These are phyloP conservation scores for Podila clonocystis DNA, from an alignment of 192 early-diverging fungal species.

Conservation along the genomic window DNA sequence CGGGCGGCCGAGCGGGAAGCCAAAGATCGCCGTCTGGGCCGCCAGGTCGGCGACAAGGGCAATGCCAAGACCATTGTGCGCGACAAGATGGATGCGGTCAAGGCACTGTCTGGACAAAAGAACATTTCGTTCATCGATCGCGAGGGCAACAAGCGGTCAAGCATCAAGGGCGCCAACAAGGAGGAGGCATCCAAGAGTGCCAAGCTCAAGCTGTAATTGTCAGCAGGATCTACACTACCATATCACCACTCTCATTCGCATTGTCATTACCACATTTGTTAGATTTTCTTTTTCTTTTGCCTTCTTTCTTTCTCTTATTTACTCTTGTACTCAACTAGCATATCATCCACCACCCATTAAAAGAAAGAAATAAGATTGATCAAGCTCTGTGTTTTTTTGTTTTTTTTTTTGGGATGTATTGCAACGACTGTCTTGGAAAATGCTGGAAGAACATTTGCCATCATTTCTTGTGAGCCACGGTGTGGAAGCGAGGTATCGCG, in stretches of 20 bases:
- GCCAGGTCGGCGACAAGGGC: constrained; percentile 49
- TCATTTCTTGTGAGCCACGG: too few species aligned
- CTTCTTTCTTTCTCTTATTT: not conserved
- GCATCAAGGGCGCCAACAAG: constrained; percentile 27
- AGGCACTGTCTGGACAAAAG: constrained; percentile 42
- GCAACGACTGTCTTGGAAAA: too few species aligned
- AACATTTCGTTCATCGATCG: constrained; percentile 52
- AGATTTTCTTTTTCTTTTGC: too few species aligned
- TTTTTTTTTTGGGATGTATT: too few species aligned
- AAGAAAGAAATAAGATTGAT: not conserved
- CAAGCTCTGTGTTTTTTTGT: too few species aligned
- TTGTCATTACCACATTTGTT: too few species aligned
- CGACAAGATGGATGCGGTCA: constrained; percentile 53
- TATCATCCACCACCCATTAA: not conserved
- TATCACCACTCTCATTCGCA: not conserved
- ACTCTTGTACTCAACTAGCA: not conserved
- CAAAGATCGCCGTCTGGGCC: constrained; percentile 45
- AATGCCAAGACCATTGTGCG: constrained; percentile 52
- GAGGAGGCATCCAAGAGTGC: constrained; percentile 32
- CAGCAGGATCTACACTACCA: not conserved
- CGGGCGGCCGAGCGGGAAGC: constrained; percentile 53
- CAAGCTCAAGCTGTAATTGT: constrained; percentile 46
- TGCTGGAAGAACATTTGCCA: too few species aligned
- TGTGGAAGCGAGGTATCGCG: too few species aligned
- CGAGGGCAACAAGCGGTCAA: constrained; percentile 52